phyloP scores from a whole-genome alignment of 2,329 filamentous ascomycete genomes.

The Arthrobotrys sinensis region DNA sequence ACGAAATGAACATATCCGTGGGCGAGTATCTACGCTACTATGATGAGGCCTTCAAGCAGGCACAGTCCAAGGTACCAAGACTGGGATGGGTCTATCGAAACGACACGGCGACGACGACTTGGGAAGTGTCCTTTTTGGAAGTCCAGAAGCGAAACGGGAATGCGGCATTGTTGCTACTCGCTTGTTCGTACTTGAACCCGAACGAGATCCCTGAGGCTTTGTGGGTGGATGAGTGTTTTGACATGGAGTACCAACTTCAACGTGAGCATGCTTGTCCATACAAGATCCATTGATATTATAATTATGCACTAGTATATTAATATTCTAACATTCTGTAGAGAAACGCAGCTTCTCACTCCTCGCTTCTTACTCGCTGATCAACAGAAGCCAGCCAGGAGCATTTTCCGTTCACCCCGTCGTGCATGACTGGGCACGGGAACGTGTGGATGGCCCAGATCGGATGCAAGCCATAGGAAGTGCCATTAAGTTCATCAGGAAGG shows the following conservation, averaged over 20 bases:
- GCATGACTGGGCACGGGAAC: constrained; percentile 57
- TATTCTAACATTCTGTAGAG: constrained; percentile 21
- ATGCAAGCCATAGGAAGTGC: not conserved
- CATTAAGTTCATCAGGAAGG: not conserved
- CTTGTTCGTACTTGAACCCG: constrained; percentile 61
- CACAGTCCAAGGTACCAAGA: constrained; percentile 30
- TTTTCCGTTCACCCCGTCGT: constrained; percentile 59
- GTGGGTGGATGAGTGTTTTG: constrained; percentile 16
- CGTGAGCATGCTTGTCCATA: too few relatives aligned
- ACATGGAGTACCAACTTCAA: constrained; percentile 2
- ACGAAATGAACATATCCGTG: constrained; percentile 42
- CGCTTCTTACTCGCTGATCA: constrained; percentile 24
- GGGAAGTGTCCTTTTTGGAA: constrained; percentile 60
- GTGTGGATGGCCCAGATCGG: not conserved
- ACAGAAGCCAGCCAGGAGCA: not conserved
- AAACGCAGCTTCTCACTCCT: constrained; percentile 29
- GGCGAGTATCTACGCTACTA: constrained; percentile 45
- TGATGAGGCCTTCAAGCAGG: constrained; percentile 44
- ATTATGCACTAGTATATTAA: too few relatives aligned
- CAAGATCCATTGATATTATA: too few relatives aligned
- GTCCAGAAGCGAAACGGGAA: constrained; percentile 37
- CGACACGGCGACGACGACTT: constrained; percentile 54
- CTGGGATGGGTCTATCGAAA: constrained; percentile 35
- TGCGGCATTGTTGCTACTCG: constrained; percentile 56
- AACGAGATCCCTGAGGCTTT: constrained; percentile 58